phyloP scores from a whole-genome alignment of 2,329 filamentous ascomycete genomes.

The Talaromyces albobiverticillius region DNA sequence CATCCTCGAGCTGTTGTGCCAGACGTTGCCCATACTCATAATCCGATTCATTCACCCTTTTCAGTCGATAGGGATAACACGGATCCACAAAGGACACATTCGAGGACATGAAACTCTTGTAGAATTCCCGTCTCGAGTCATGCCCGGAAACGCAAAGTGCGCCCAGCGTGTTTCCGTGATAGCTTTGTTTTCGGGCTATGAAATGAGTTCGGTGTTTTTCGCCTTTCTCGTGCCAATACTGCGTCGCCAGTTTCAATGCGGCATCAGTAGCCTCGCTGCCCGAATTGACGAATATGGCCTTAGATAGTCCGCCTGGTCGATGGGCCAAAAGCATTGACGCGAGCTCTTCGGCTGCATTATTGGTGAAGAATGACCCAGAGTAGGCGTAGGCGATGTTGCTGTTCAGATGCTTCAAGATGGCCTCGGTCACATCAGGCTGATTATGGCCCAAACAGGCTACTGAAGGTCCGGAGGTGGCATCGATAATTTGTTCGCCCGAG shows the following conservation, averaged over 20 bases:
- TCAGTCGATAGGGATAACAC: not conserved
- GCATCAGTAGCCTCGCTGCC: conserved; percentile 65
- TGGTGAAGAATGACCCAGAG: conserved; percentile 54
- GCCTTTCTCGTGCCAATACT: conserved; percentile 60
- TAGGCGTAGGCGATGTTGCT: conserved; percentile 50
- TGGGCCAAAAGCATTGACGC: conserved; percentile 45
- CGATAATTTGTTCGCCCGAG: conserved; percentile 64
- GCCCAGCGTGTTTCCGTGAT: conserved; percentile 68
- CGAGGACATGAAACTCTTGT: conserved; percentile 54
- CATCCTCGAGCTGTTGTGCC: conserved; percentile 61
- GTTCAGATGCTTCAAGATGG: conserved; percentile 58
- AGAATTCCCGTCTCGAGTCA: conserved; percentile 55
- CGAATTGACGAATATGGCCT: conserved; percentile 55
- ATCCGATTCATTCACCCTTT: conserved; percentile 39
- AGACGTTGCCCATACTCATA: conserved; percentile 58
- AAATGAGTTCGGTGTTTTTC: conserved; percentile 56
- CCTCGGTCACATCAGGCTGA: conserved; percentile 57
- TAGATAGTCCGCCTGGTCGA: conserved; percentile 52
- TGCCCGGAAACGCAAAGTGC: conserved; percentile 66
- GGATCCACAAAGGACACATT: conserved; percentile 27
- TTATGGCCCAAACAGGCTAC: conserved; percentile 70
- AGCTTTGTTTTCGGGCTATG: conserved; percentile 63
- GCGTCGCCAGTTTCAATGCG: conserved; percentile 61
- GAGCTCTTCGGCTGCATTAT: conserved; percentile 49
- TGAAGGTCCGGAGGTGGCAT: conserved; percentile 69